Evolutionary conservation across 2,329 filamentous ascomycete species (phyloP), one percentile per base, ranked within the genome.

Genomic region (Grosmannia penicillata): DNA sequence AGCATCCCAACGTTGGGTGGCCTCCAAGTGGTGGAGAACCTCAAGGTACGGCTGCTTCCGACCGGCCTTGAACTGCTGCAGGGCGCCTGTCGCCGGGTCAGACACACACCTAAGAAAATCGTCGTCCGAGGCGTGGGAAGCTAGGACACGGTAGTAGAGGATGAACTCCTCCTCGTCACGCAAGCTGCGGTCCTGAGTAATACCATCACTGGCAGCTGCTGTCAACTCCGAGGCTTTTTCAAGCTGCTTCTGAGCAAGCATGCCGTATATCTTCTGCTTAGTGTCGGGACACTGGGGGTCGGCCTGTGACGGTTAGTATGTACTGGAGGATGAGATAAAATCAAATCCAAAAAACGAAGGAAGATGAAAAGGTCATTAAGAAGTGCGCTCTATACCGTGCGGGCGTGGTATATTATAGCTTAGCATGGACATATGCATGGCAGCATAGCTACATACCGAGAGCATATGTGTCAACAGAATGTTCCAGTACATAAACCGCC

Each of bases 381-480:
- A 11, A n/a, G 7, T n/a, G n/a, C n/a, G n/a, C n/a, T n/a, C n/a
- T n/a, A n/a, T n/a, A n/a, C n/a, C n/a, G n/a, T n/a, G n/a, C n/a
- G n/a, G n/a, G n/a, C n/a, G n/a, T n/a, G n/a, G n/a, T n/a, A n/a
- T n/a, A n/a, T n/a, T n/a, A n/a, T n/a, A n/a, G n/a, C n/a, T n/a
- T n/a, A n/a, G n/a, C n/a, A n/a, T n/a, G n/a, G n/a, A n/a, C n/a
- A n/a, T n/a, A n/a, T n/a, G n/a, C n/a, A n/a, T n/a, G n/a, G n/a
- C n/a, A n/a, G 8, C n/a, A 4, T 19, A 14, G 11, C 6, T 11
- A 51, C 63, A 48, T 51, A 73, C 69, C 38, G 70, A 64, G 38
- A 73, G 59, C 24, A 73, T 48, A 43, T 68, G 65, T 0, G 68
- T 73, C 14, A 69, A 57, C 17, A 62, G 55, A 45, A 74, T 72